Base-by-base conservation (phyloP, 2,329 filamentous ascomycete genomes). In the Aschersonia sp. region DNA sequence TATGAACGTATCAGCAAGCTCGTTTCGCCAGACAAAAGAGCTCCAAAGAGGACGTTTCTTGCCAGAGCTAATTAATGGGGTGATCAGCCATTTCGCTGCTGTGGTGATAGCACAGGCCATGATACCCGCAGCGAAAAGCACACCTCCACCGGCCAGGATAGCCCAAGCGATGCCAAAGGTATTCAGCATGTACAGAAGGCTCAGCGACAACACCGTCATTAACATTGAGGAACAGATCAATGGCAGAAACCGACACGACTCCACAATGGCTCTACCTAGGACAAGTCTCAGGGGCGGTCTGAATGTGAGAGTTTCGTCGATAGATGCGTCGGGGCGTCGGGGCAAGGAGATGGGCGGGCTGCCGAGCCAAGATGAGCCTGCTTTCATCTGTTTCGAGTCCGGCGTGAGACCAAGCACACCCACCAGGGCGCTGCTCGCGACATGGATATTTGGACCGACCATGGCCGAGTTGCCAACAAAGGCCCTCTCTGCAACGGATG, bases 1-100 rank as follows among this genome's bases (percentile, higher is more conserved):
- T 44, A 85, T 65, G 56, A 85, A 81, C 31, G 63, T 60, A 55
- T 78, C 75, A 12, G 80, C 84, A 43, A 85, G 65, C 49, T 80
- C 54, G 44, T 56, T 56, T 47, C 54, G 53, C 54, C 54, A 56
- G 40, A 56, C 54, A 31, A 56, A 56, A 2, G 52, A 53, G 47
- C 53, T 56, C 54, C 54, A 56, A 2, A 56, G 48, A 12, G 54
- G 54, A 41, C 48, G 51, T n/a, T 54, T 50, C 48, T 50, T 50
- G 29, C 54, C 53, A 31, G 51, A 31, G 0, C 35, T 45, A 30
- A 56, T 49, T 35, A 48, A 45, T 9, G 51, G 53, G 28, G 54
- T 56, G 5, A 56, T 28, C 1, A 53, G 30, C 53, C 53, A 56
- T 31, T 56, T 56, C 29, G 48, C 54, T 32, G 42, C 48, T 3